Evolutionary conservation across 192 early-diverging fungal species (phyloP).

Genomic region (Spinellus fusiger): DNA sequence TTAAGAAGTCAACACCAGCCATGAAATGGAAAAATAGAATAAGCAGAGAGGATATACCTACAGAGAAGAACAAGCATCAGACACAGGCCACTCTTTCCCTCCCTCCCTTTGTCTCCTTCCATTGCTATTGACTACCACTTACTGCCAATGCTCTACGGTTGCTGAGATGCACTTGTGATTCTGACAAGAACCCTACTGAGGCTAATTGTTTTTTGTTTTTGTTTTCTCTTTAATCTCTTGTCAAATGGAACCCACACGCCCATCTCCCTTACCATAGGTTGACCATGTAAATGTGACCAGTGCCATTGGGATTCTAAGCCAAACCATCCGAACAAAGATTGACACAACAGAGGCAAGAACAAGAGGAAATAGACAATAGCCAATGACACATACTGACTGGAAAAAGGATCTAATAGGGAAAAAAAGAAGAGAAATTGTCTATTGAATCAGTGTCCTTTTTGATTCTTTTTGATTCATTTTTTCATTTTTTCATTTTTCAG

Average conservation of each 20-base stretch:
- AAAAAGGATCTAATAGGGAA: slow-evolving; percentile 78
- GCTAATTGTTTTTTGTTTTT: slow-evolving; percentile 51
- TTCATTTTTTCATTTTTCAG: not conserved
- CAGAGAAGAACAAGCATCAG: not conserved
- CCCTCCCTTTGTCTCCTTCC: too few relatives aligned
- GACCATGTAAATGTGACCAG: slow-evolving; percentile 80
- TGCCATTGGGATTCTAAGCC: slow-evolving; percentile 69
- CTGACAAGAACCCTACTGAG: slow-evolving; percentile 83
- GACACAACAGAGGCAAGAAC: slow-evolving; percentile 71
- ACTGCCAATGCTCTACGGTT: slow-evolving; percentile 83
- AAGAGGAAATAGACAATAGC: slow-evolving; percentile 95
- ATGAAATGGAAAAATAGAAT: slow-evolving; percentile 92
- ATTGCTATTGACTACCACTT: too few relatives aligned
- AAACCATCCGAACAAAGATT: slow-evolving; percentile 57
- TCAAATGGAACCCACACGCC: not conserved
- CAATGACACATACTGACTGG: slow-evolving; percentile 94
- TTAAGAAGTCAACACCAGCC: slow-evolving; percentile 85
- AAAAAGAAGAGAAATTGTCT: not conserved
- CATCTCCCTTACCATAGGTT: slow-evolving; percentile 56
- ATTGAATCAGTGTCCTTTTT: not conserved
- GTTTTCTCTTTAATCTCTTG: not conserved
- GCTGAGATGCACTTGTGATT: slow-evolving; percentile 64
- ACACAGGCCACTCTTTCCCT: not conserved
- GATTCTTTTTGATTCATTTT: too few relatives aligned
- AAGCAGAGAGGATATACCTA: slow-evolving; percentile 80